Evolutionary conservation across 495 filamentous ascomycete genomes (phyloP).

Genomic region (Penicillium manginii): DNA sequence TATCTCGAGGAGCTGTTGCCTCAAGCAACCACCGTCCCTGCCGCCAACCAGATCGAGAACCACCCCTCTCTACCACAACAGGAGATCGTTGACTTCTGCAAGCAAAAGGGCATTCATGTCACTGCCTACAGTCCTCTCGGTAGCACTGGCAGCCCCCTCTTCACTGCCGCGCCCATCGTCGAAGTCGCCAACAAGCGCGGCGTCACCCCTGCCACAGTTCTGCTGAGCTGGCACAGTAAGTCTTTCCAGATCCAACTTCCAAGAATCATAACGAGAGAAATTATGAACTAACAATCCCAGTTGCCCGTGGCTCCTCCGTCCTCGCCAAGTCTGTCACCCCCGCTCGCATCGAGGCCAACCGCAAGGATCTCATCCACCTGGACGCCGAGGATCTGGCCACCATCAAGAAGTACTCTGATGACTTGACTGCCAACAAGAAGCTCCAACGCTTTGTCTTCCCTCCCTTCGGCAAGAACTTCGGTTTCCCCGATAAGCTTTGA

Average conservation of each 20-base stretch:
- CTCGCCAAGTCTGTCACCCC: slow-evolving; percentile 81
- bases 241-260: slow-evolving; percentile 11
- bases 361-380: slow-evolving; percentile 64
- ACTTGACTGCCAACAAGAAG: slow-evolving; percentile 61
- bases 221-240: slow-evolving; percentile 78
- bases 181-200: slow-evolving; percentile 72
- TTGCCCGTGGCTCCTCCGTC: slow-evolving; percentile 71
- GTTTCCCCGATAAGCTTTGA: slow-evolving; percentile 72
- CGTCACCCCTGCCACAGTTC: slow-evolving; percentile 62
- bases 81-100: slow-evolving; percentile 79
- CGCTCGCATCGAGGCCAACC: slow-evolving; percentile 73
- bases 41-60: slow-evolving; percentile 94
- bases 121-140: slow-evolving; percentile 79
- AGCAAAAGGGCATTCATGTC: slow-evolving; percentile 71
- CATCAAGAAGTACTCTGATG: slow-evolving; percentile 62
- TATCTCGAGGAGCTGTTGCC: slow-evolving; percentile 76
- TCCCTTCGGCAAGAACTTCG: slow-evolving; percentile 75
- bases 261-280: not conserved
- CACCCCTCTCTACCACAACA: slow-evolving; percentile 79
- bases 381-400: slow-evolving; percentile 67
- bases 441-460: slow-evolving; percentile 76
- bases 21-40: slow-evolving; percentile 67
- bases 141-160: slow-evolving; percentile 74
- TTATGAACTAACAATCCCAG: slow-evolving; percentile 37
- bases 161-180: slow-evolving; percentile 67